Evolutionary conservation across 2,329 filamentous ascomycete species (phyloP), one percentile per base, ranked within the genome.

Genomic region (Chaetomium olivaceum): DNA sequence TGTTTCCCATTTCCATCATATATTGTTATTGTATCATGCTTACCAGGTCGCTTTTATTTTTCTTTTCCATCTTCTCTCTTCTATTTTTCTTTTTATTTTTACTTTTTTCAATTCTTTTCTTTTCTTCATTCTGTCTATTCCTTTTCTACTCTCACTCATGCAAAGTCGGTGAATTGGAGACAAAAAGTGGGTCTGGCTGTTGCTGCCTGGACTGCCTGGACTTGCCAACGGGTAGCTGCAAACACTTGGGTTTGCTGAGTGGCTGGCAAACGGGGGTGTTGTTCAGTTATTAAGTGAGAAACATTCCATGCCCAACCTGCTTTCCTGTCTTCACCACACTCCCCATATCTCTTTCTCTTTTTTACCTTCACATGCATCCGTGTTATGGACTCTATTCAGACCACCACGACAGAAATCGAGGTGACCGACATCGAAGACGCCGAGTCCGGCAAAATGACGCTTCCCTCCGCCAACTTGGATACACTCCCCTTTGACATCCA

Each of bases 401-500:
- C 36, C 36, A 16, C 16, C 33, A 19, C 36, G 16, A n/a, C 39
- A 43, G 39, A 7, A 43, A 43, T 43, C 14, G 39, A 43, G 14
- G n/a, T 19, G 39, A 7, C 7, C 6, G 16, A 19, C 5, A 19
- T 7, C 16, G 16, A 43, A 7, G 2, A 11, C 46, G 9, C 1
- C n/a, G n/a, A 48, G 19, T 11, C 46, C 19, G n/a, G n/a, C 46
- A 0, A 27, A 31, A 19, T 4, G 25, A 31, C 14, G 16, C 16
- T 9, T 8, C 9, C 23, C 1, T 16, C 39, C 8, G 6, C 48
- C 23, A 25, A 27, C 36, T 9, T 58, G 36, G 36, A 23, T 6
- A 8, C 46, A 2, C 33, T 64, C 9, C 62, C 62, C n/a, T 54
- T 50, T 12, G 62, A 64, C n/a, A 29, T 58, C 4, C 21, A 25